Conservation (phyloP, 75 land plant species). For the Ceratopteris richardii region DNA sequence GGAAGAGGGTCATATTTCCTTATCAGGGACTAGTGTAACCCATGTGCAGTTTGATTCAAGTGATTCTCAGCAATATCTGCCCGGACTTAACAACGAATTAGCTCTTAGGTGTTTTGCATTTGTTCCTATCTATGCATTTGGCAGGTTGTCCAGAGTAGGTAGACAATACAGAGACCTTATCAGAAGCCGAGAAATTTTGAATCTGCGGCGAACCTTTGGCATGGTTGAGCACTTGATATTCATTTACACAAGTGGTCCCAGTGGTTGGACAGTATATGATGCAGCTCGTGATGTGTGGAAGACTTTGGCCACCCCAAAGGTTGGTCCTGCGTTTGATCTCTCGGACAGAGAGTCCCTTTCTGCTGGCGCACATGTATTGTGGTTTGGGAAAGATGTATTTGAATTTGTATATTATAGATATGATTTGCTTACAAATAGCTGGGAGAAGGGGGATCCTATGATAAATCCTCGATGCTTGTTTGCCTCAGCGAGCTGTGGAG, state of each 20-base stretch:
- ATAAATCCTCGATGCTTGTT: constrained; percentile 56
- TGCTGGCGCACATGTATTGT: constrained; percentile 68
- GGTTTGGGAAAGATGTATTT: constrained; percentile 45
- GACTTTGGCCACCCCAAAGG: constrained; percentile 34
- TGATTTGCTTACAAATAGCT: constrained; percentile 40
- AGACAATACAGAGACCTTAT: constrained; percentile 28
- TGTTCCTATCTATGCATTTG: neutral
- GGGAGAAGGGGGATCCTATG: constrained; percentile 50
- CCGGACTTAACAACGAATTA: neutral
- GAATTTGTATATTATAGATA: constrained; percentile 44
- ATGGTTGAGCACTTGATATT: constrained; percentile 72
- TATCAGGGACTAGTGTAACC: too few species aligned
- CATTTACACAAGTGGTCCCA: constrained; percentile 33
- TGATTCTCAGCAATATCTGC: neutral
- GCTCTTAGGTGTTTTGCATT: neutral
- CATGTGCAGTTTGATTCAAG: too few species aligned
- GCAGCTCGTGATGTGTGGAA: constrained; percentile 46
- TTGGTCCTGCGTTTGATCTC: constrained; percentile 41
- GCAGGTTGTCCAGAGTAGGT: constrained; percentile 34
- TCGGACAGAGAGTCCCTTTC: constrained; percentile 68
- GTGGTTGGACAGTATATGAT: constrained; percentile 67
- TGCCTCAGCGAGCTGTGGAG: constrained; percentile 67
- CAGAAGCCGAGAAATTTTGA: constrained; percentile 35
- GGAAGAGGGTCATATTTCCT: too few species aligned
- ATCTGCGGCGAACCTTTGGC: constrained; percentile 28